Evolutionary conservation across 2,329 filamentous ascomycete species (phyloP).

Genomic region (Daldinia sp.): DNA sequence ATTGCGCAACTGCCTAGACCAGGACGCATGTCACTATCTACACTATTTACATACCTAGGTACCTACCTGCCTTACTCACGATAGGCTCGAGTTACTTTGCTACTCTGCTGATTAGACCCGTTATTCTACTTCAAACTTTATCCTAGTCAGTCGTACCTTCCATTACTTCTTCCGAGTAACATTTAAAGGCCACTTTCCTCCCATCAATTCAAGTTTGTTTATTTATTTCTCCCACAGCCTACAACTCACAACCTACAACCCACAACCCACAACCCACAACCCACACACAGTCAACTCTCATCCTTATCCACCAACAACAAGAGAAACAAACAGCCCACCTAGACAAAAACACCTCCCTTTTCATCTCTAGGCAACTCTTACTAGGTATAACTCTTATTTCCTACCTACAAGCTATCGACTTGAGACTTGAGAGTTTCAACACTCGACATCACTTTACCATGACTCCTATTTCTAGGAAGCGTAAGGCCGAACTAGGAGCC

Average conservation of each 20-base stretch:
- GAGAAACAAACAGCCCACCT: not conserved
- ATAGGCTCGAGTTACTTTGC: too few species aligned
- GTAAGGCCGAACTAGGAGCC: slow-evolving; percentile 23
- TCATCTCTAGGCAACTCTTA: not conserved
- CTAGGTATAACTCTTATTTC: not conserved
- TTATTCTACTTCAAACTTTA: not conserved
- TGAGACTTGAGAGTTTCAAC: not conserved
- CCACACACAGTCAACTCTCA: not conserved
- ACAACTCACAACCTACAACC: not conserved
- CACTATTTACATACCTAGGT: too few species aligned
- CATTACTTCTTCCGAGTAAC: not conserved
- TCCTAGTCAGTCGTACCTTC: not conserved
- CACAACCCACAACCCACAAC: not conserved
- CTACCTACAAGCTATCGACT: not conserved
- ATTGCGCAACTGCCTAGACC: not conserved
- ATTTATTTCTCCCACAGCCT: not conserved
- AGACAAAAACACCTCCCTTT: not conserved
- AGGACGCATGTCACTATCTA: not conserved
- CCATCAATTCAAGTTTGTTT: not conserved
- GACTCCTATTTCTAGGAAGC: slow-evolving; percentile 27
- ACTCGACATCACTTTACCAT: slow-evolving; percentile 2
- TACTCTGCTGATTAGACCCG: not conserved
- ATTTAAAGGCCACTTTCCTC: not conserved
- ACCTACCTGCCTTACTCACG: too few species aligned
- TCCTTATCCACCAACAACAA: not conserved